These are phyloP conservation scores for Dysphania ambrosioides DNA, from an alignment of 148 eudicot genomes.

Conservation along the genomic window DNA sequence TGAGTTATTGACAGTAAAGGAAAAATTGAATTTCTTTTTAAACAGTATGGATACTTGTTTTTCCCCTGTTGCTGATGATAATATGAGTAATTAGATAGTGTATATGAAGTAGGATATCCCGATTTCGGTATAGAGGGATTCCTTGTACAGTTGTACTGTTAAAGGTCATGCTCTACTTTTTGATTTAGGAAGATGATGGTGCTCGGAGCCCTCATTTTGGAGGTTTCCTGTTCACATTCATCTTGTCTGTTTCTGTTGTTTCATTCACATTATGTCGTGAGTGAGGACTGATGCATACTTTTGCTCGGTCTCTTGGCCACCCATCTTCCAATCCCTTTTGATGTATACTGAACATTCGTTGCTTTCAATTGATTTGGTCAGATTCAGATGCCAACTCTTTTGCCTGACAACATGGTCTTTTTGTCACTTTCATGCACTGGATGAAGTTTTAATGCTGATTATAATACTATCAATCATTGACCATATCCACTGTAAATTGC, in stretches of 20 bases:
- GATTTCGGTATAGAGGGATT: neutral
- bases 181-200: neutral
- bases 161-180: too few relatives aligned
- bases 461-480: constrained; percentile 4
- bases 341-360: neutral
- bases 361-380: neutral
- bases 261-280: neutral
- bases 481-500: neutral
- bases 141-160: too few relatives aligned
- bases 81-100: too few relatives aligned
- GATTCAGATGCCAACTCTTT: constrained; percentile 8
- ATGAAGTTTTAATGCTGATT: neutral
- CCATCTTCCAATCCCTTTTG: neutral
- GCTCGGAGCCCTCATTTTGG: neutral
- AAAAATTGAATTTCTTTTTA: too few relatives aligned
- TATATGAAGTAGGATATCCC: too few relatives aligned
- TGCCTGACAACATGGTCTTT: constrained; percentile 7
- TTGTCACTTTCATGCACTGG: constrained; percentile 3
- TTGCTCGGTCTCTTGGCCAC: neutral
- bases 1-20: too few relatives aligned
- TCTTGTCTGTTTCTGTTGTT: neutral
- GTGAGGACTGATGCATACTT: neutral
- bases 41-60: too few relatives aligned
- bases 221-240: too few relatives aligned
- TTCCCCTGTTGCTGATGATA: too few relatives aligned